Evolutionary conservation across 1,284 basidiomycete genomes (phyloP), one percentile per base, ranked within the genome.

Genomic region (Kwoniella shivajii): DNA sequence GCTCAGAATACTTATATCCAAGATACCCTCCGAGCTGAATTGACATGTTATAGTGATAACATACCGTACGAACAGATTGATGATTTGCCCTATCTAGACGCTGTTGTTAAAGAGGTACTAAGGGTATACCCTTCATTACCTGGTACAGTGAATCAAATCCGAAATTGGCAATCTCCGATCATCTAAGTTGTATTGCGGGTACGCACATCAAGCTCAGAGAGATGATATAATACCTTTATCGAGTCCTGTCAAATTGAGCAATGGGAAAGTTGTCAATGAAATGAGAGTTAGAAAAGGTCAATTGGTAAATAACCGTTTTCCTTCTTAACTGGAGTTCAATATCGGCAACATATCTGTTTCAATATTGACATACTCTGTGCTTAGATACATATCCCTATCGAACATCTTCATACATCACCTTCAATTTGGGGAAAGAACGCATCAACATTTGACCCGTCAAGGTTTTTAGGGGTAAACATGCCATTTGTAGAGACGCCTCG

Each of bases 161-260:
- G n/a, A n/a, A n/a, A n/a, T 53, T 59, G n/a, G 38, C 48, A 22
- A 30, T 52, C 0, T 47, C 57, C 16, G 42, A 49, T 33, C 48
- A n/a, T n/a, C n/a, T n/a, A n/a, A 16, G 14, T 41, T 9, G 30
- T 11, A 22, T 44, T 10, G 38, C 10, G 22, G 24, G 10, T 11
- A 7, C 24, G 29, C 37, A 65, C 63, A 56, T 68, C 29, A 63
- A 50, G 64, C 68, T 9, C 54, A 56, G 22, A 51, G 54, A 39
- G 65, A 67, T 60, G 66, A 66, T 50, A 50, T 67, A n/a, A 65
- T 69, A 20, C 68, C 68, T 16, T 58, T 68, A n/a, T 63, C 56
- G 3, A 50, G 65, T 20, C 66, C 65, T 13, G 58, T 70, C 26
- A 56, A 26, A 30, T 48, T 62, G 22, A 52, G 24, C 2, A 46